These are phyloP conservation scores for Syzygium syzygioides DNA, from an alignment of 441 rosid genomes.

Conservation along the genomic window DNA sequence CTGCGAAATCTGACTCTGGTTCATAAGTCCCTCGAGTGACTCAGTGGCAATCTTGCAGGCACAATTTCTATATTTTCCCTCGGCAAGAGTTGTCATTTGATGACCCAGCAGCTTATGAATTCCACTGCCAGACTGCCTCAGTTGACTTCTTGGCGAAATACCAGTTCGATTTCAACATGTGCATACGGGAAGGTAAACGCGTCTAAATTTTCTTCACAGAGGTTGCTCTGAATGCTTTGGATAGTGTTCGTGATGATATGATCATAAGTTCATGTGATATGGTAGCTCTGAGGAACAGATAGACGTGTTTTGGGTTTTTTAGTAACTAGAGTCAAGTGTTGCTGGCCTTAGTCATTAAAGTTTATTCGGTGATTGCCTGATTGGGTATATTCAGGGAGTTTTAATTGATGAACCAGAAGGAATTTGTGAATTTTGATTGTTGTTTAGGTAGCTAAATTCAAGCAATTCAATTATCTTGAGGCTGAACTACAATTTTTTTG, in stretches of 20 bases:
- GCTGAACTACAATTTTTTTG: not conserved
- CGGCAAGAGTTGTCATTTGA: constrained; percentile 48
- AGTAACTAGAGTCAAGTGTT: not conserved
- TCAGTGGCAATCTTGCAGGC: constrained; percentile 30
- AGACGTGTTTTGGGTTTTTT: not conserved
- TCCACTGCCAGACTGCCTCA: constrained; percentile 82
- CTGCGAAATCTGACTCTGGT: not conserved
- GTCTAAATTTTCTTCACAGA: not conserved
- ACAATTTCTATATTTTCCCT: constrained; percentile 78
- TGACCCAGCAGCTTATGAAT: constrained; percentile 49
- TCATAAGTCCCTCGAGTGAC: not conserved
- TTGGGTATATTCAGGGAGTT: not conserved
- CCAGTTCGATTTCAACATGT: constrained; percentile 82
- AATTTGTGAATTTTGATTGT: not conserved
- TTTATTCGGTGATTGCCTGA: not conserved
- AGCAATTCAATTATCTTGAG: not conserved
- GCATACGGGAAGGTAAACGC: constrained; percentile 60
- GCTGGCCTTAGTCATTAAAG: not conserved
- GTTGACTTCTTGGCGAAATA: constrained; percentile 76
- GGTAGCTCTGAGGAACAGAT: not conserved
- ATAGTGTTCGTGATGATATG: not conserved
- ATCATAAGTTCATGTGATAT: not conserved
- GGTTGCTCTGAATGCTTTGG: not conserved
- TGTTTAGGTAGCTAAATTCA: not conserved
- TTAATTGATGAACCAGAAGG: not conserved